A percentile compares a stretch with the other conserved stretches of the same genome.
Evolutionary conservation across 2,329 filamentous ascomycete species (phyloP).

Genomic region (Arachnopeziza araneosa): DNA sequence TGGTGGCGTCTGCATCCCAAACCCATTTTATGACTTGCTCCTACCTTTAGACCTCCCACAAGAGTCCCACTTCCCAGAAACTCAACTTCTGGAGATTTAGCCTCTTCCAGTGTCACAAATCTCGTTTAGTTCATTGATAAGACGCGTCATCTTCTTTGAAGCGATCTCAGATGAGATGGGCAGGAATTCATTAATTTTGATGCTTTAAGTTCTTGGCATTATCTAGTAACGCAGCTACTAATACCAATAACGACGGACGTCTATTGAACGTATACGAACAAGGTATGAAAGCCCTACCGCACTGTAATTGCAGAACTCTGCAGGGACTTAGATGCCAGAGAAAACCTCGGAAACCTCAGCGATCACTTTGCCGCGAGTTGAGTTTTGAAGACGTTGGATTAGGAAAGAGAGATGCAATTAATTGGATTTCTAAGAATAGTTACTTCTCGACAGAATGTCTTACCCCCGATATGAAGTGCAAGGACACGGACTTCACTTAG

Average conservation of each 20-base stretch:
- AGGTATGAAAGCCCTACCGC: too few species aligned
- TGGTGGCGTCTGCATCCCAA: neutral
- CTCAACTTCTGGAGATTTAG: neutral
- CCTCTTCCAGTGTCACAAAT: neutral
- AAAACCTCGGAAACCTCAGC: neutral
- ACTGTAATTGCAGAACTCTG: neutral
- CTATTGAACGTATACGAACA: too few species aligned
- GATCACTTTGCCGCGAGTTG: neutral
- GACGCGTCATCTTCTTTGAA: neutral
- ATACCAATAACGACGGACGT: too few species aligned
- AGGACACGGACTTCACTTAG: neutral
- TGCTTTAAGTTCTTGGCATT: neutral
- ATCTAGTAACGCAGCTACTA: neutral
- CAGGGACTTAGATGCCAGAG: neutral
- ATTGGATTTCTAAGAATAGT: neutral
- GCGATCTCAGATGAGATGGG: neutral
- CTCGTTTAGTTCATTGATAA: neutral
- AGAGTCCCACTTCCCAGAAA: neutral
- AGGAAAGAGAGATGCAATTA: neutral
- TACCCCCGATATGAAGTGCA: neutral
- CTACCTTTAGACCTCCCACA: neutral
- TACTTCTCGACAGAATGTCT: neutral
- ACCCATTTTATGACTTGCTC: neutral
- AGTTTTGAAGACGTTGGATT: neutral
- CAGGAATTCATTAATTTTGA: neutral